Conservation (phyloP, 208 protist species). For the Phytomonas francai region DNA sequence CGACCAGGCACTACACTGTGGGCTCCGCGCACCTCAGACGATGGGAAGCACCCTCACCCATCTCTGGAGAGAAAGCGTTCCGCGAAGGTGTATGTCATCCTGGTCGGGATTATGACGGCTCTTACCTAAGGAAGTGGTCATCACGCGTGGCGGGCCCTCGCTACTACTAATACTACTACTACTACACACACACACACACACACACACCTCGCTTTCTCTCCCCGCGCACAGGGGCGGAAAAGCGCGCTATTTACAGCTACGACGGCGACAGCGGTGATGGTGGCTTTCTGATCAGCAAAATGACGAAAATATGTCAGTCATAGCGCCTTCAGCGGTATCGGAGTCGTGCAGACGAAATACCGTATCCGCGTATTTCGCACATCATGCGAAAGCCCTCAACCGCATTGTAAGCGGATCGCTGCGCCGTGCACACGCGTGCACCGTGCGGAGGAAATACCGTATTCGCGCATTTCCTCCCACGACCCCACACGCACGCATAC, state of each 20-base stretch:
- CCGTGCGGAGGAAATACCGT: no score
- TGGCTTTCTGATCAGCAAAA: conserved; percentile 11
- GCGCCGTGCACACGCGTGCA: background rate
- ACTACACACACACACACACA: background rate
- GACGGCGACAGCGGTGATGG: conserved; percentile 5
- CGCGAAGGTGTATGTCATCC: no score
- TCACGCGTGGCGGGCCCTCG: no score
- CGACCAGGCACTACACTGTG: no score
- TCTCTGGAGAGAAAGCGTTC: no score
- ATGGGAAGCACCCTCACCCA: no score
- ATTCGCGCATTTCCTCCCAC: no score
- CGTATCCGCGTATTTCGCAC: conserved; percentile 3
- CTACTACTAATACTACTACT: background rate
- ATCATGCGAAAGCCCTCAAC: conserved; percentile 10
- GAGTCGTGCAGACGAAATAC: conserved; percentile 13
- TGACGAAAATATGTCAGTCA: conserved; percentile 14
- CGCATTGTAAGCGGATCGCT: background rate
- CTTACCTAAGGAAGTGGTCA: no score
- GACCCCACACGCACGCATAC: no score
- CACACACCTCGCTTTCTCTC: background rate
- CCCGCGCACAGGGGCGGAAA: background rate
- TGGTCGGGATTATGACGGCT: no score
- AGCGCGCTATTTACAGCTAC: background rate
- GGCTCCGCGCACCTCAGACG: no score
- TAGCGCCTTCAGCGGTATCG: conserved; percentile 25